Percentiles rank a stretch among this genome's conserved stretches.
phyloP scores from a whole-genome alignment of 208 protist genomes.

The Trichomonas vaginalis region DNA sequence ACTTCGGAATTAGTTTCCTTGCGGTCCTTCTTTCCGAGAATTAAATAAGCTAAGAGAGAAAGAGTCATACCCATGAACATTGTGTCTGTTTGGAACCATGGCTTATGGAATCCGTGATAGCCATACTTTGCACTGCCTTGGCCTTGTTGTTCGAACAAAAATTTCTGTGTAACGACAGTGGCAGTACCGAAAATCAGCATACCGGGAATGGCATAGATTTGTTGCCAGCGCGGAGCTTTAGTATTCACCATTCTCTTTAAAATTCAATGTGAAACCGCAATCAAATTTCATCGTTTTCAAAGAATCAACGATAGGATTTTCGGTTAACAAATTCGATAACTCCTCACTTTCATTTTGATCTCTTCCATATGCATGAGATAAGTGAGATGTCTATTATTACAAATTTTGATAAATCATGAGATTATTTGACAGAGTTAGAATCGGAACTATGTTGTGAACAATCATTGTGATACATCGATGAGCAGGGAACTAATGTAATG shows the following conservation, averaged over 20 bases:
- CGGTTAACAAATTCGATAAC: too few species aligned
- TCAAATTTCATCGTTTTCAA: too few species aligned
- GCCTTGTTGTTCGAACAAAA: background rate
- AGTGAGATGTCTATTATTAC: too few species aligned
- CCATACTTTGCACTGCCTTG: background rate
- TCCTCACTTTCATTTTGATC: too few species aligned
- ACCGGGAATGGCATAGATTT: background rate
- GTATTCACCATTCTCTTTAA: background rate
- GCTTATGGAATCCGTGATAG: background rate
- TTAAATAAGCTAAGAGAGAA: background rate
- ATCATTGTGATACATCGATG: too few species aligned
- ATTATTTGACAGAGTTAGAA: too few species aligned
- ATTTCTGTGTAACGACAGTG: conserved; percentile 8
- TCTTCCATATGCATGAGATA: too few species aligned
- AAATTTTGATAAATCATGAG: too few species aligned
- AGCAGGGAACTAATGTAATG: too few species aligned
- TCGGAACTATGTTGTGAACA: too few species aligned
- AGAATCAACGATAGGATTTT: too few species aligned
- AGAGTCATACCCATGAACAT: background rate
- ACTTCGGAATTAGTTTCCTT: background rate
- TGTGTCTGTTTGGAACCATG: background rate
- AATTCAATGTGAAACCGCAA: too few species aligned
- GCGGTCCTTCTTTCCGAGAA: background rate
- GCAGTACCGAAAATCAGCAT: background rate
- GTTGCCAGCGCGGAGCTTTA: background rate